Base-by-base conservation (phyloP, 1,284 basidiomycete genomes). In the Rhodotorula sp. region DNA sequence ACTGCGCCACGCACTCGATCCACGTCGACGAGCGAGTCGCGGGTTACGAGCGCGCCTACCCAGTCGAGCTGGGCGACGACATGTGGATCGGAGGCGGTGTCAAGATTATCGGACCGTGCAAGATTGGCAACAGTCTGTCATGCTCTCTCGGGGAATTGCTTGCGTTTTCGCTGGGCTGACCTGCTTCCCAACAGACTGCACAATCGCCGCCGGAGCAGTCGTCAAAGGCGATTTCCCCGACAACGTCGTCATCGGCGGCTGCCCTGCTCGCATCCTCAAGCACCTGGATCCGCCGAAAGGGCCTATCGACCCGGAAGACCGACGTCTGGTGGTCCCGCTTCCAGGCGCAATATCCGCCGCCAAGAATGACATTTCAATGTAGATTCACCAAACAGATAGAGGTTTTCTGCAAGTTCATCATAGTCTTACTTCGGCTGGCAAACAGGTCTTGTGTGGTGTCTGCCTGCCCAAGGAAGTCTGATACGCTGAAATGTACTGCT, bases 11-110 rank as follows among this genome's bases (percentile, higher is more conserved):
- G 21, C 76, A 77, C 66, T 65, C 67, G 1, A 65, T 72, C 26
- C 65, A 76, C 51, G 58, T 77, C 8, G 64, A 48, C 34, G 76
- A 77, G 65, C 67, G 76, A 5, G 26, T 64, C 46, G 76, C 71
- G 6, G 75, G 76, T 16, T 67, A 72, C 26, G 77, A 79, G 54
- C 69, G 78, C 23, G 78, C 78, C 3, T 79, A 79, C 70, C 77
- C 77, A 16, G 72, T 79, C 16, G 63, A 54, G 34, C 66, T 79
- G 18, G 78, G 78, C 23, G 77, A 79, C 58, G 75, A 79, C 65
- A 65, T 49, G n/a, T 78, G 74, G 77, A 57, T 77, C 18, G 76
- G 76, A 20, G 77, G 76, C 5, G 68, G 70, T 3, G 72, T 65
- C 6, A 48, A 64, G 47, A 56, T 77, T 39, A 64, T 78, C 31